These are phyloP conservation scores for Arxiozyma bovina DNA, from an alignment of 1,139 yeast species.

Conservation along the genomic window DNA sequence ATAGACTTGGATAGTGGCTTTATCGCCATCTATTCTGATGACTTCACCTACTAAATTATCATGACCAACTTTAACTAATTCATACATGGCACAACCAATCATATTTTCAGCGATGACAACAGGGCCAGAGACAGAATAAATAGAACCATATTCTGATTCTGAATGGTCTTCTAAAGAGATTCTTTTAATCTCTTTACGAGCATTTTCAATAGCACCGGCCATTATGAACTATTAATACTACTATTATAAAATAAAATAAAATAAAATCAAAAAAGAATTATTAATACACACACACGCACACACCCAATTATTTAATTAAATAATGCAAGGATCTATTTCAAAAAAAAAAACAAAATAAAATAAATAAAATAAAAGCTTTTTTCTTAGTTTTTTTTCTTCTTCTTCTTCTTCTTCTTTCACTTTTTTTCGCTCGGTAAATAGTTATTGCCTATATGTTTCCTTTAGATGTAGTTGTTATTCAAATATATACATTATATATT, in stretches of 20 bases:
- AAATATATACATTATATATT: too few relatives aligned
- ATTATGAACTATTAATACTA: conserved; percentile 12
- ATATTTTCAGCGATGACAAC: conserved; percentile 95
- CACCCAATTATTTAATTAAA: too few relatives aligned
- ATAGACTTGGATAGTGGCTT: conserved; percentile 96
- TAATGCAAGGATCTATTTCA: too few relatives aligned
- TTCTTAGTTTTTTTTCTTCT: too few relatives aligned
- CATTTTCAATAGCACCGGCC: conserved; percentile 98
- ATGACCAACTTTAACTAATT: conserved; percentile 93
- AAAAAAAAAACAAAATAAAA: too few relatives aligned
- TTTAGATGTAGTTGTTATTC: too few relatives aligned
- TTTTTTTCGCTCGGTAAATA: too few relatives aligned
- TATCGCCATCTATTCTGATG: conserved; percentile 90
- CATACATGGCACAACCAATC: conserved; percentile 99
- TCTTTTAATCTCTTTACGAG: conserved; percentile 87
- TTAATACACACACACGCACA: too few relatives aligned
- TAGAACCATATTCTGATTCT: conserved; percentile 77
- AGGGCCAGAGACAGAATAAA: conserved; percentile 94
- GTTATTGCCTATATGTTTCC: too few relatives aligned
- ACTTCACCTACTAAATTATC: conserved; percentile 96
- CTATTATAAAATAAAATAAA: not conserved
- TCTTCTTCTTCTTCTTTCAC: too few relatives aligned
- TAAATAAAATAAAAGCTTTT: too few relatives aligned
- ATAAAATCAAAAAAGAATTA: too few relatives aligned
- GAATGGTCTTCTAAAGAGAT: conserved; percentile 67